Conservation (phyloP, 2,329 filamentous ascomycete genomes). For the Verticillium zaregamsianum region DNA sequence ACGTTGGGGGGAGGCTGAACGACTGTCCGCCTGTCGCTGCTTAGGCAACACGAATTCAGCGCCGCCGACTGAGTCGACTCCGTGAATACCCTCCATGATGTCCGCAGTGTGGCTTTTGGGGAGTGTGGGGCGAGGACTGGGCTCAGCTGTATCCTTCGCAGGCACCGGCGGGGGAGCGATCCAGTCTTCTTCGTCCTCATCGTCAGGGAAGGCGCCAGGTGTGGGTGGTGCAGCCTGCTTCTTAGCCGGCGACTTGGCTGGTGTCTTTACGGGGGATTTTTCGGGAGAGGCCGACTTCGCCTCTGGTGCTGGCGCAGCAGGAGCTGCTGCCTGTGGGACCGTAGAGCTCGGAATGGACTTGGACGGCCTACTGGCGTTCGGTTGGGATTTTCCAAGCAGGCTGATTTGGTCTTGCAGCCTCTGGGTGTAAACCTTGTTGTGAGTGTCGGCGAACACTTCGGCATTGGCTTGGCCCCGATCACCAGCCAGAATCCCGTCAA, state of each 20-base stretch:
- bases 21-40: slow-evolving; percentile 27
- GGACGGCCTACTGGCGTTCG: slow-evolving; percentile 40
- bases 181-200: slow-evolving; percentile 50
- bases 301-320: slow-evolving; percentile 17
- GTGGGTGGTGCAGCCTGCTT: slow-evolving; percentile 30
- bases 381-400: slow-evolving; percentile 56
- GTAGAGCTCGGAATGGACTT: slow-evolving; percentile 40
- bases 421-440: slow-evolving; percentile 92
- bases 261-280: slow-evolving; percentile 30
- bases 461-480: slow-evolving; percentile 1
- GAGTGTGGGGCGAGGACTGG: slow-evolving; percentile 46
- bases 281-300: slow-evolving; percentile 21
- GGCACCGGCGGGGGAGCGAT: slow-evolving; percentile 44
- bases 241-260: slow-evolving; percentile 29
- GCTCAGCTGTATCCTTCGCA: slow-evolving; percentile 26
- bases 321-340: slow-evolving; percentile 25
- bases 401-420: slow-evolving; percentile 90
- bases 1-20: slow-evolving; percentile 30
- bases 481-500: slow-evolving; percentile 35
- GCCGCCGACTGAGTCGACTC: slow-evolving; percentile 43
- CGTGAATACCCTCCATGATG: slow-evolving; percentile 52
- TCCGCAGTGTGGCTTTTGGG: slow-evolving; percentile 60
- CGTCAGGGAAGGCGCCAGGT: slow-evolving; percentile 57
- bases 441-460: slow-evolving; percentile 39
- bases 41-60: slow-evolving; percentile 41